Evolutionary conservation across 192 early-diverging fungal species (phyloP).

Genomic region (Diversispora eburnea): DNA sequence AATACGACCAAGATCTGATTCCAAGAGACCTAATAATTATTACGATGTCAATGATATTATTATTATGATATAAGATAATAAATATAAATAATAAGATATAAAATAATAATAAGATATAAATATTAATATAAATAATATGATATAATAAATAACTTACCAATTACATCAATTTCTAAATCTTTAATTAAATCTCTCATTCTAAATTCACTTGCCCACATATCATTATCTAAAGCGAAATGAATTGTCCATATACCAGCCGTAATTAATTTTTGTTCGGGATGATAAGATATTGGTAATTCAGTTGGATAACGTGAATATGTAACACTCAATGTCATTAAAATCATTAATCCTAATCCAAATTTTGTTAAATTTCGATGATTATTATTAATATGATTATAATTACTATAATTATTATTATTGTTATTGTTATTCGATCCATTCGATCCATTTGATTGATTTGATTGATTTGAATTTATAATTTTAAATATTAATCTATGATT

Average conservation of each 20-base stretch:
- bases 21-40: conserved; percentile 51
- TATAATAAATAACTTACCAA: conserved; percentile 42
- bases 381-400: background rate
- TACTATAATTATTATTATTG: background rate
- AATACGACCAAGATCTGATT: conserved; percentile 74
- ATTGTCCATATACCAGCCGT: conserved; percentile 84
- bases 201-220: conserved; percentile 76
- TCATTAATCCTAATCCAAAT: conserved; percentile 37
- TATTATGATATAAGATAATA: background rate
- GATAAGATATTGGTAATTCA: conserved; percentile 54
- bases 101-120: conserved; percentile 5
- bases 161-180: conserved; percentile 76
- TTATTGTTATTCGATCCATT: background rate
- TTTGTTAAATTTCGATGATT: conserved; percentile 39
- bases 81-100: conserved; percentile 2
- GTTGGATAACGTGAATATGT: conserved; percentile 47
- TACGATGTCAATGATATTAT: background rate
- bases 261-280: conserved; percentile 60
- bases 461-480: background rate
- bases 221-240: conserved; percentile 82
- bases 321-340: conserved; percentile 38
- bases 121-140: conserved; percentile 12
- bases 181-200: conserved; percentile 70
- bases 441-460: background rate
- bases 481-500: background rate